Conservation (phyloP, 2,329 filamentous ascomycete species). For the Pseudohalonectria lignicola region DNA sequence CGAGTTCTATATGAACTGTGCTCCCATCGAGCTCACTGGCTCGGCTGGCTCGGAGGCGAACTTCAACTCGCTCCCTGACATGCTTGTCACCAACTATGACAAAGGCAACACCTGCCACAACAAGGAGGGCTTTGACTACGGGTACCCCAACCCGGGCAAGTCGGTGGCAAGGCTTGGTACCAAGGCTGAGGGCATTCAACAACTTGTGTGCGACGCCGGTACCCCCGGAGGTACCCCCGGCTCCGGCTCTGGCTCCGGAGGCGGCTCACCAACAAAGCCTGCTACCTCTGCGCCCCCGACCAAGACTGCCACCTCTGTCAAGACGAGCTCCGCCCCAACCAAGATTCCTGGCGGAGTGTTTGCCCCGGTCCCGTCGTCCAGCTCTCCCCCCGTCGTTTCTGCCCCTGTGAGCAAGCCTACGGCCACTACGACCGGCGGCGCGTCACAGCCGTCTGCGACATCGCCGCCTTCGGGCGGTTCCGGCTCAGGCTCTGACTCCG, state of each 20-base stretch:
- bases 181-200: not conserved
- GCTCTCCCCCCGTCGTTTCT: conserved; percentile 9
- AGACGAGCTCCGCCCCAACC: conserved; percentile 6
- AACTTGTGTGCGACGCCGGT: conserved; percentile 1
- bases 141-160: conserved; percentile 58
- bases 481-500: conserved; percentile 11
- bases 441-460: conserved; percentile 5
- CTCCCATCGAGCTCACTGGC: conserved; percentile 56
- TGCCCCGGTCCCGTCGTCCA: conserved; percentile 17
- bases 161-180: conserved; percentile 37
- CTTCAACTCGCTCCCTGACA: conserved; percentile 54
- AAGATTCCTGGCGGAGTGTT: conserved; percentile 18
- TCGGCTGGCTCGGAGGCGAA: conserved; percentile 34
- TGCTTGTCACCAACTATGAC: conserved; percentile 59
- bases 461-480: no score
- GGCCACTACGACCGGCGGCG: conserved; percentile 7
- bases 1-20: conserved; percentile 98
- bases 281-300: not conserved
- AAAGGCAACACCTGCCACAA: conserved; percentile 40
- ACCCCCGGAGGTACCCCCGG: conserved; percentile 1
- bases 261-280: not conserved
- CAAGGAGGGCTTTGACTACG: conserved; percentile 40
- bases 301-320: not conserved
- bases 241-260: conserved; percentile 6
- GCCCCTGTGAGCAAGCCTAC: conserved; percentile 6